Evolutionary conservation across 192 early-diverging fungal genomes (phyloP).

Genomic region (Haplosporangium gracile): DNA sequence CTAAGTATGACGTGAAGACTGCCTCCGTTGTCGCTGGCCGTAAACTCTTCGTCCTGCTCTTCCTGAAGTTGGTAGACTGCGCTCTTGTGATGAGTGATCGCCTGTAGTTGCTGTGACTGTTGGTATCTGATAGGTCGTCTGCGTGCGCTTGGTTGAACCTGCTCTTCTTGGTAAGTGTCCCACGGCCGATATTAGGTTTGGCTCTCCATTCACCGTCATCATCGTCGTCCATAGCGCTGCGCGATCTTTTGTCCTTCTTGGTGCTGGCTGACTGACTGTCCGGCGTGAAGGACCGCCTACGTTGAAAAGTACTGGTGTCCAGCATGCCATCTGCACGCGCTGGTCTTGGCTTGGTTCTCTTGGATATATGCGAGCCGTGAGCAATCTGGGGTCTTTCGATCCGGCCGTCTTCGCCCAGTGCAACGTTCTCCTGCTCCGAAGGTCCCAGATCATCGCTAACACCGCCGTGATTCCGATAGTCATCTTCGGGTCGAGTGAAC

Average conservation of each 20-base stretch:
- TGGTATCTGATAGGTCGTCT: not conserved
- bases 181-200: not conserved
- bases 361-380: not conserved
- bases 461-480: constrained; percentile 28
- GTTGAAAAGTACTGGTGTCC: not conserved
- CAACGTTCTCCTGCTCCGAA: not conserved
- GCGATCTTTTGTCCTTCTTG: not conserved
- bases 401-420: not conserved
- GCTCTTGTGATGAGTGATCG: not conserved
- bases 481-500: constrained; percentile 36
- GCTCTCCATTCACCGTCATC: not conserved
- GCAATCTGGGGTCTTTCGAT: not conserved
- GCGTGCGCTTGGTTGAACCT: not conserved
- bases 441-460: constrained; percentile 7
- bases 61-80: not conserved
- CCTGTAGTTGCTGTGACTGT: not conserved
- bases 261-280: not conserved
- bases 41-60: not conserved
- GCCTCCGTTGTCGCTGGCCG: not conserved
- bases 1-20: not conserved
- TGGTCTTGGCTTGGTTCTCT: not conserved
- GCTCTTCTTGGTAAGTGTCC: not conserved
- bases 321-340: not conserved
- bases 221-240: not conserved
- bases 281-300: not conserved